Evolutionary conservation across 1,284 basidiomycete genomes (phyloP).

Genomic region (Trametes polyzona): DNA sequence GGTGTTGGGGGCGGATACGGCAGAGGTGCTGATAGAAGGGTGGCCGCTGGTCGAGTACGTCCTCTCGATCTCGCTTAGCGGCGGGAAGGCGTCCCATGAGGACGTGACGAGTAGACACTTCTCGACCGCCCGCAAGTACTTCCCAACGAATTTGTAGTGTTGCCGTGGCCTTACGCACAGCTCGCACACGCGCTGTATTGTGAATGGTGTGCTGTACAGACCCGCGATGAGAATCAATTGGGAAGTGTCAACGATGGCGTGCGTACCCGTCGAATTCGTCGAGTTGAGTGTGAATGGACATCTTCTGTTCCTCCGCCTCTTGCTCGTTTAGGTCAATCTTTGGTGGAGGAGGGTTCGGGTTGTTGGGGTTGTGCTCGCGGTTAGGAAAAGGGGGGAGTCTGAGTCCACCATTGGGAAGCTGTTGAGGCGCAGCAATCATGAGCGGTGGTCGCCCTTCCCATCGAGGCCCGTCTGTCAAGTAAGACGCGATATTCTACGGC

Average conservation of each 20-base stretch:
- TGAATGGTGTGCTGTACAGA: constrained; percentile 75
- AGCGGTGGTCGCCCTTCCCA: constrained; percentile 30
- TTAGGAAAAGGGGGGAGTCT: constrained; percentile 82
- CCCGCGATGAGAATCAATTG: constrained; percentile 3
- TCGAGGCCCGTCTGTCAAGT: constrained; percentile 43
- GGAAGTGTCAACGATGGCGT: neutral
- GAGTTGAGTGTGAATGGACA: constrained; percentile 64
- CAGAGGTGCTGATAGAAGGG: constrained; percentile 43
- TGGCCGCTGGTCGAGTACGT: constrained; percentile 34
- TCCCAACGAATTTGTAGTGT: constrained; percentile 82
- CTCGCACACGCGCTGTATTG: constrained; percentile 90
- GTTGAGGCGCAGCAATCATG: constrained; percentile 44
- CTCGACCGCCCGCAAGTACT: constrained; percentile 90
- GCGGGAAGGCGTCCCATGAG: constrained; percentile 70
- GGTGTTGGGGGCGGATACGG: constrained; percentile 63
- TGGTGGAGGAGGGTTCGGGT: constrained; percentile 53
- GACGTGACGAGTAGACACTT: constrained; percentile 88
- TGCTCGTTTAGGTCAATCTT: constrained; percentile 65
- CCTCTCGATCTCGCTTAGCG: constrained; percentile 47
- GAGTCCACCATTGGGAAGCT: constrained; percentile 62
- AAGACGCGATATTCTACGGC: constrained; percentile 61
- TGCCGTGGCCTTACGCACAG: constrained; percentile 73
- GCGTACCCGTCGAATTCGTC: constrained; percentile 80
- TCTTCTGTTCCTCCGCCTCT: constrained; percentile 66
- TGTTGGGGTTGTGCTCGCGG: constrained; percentile 52